Base-by-base conservation (phyloP, 2,329 filamentous ascomycete species). In the Aspergillus oerlinghausenensis region DNA sequence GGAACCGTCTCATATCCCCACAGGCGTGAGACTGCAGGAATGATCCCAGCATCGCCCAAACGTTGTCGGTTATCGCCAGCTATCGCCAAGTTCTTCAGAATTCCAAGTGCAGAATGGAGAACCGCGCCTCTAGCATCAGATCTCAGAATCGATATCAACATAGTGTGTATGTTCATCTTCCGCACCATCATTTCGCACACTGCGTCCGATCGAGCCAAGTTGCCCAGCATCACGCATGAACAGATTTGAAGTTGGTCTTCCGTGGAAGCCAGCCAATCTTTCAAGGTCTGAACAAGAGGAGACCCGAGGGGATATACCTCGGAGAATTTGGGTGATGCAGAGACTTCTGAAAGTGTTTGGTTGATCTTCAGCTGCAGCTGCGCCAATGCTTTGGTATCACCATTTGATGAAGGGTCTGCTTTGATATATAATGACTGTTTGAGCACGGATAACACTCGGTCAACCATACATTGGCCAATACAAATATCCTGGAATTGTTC, bases 31-130 rank as follows among this genome's bases (percentile, higher is more conserved):
- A 77, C 61, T 6, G 72, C 70, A 56, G 70, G 66, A 29, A 79
- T 68, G 19, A 74, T 69, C 14, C 72, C 75, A 21, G 73, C 72
- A 35, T 72, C 65, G 8, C 72, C 75, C 23, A 80, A 63, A 47
- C 61, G 58, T 35, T 65, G 55, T 50, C 72, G 71, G 57, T 80
- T 77, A n/a, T 74, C 66, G 42, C 70, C 67, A 21, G 76, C 70
- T 52, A 80, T 76, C 8, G 76, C 74, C 9, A 80, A 66, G 55
- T 80, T 80, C 56, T 79, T 80, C 43, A 80, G 63, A 49, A 80
- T 77, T 6, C 77, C 76, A 10, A 79, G 70, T 0, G 71, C 72
- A 21, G 77, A 70, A 57, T 79, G 76, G 4, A 80, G 63, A 3
- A 78, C 74, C 4, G 69, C 69, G 4, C 74, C 73, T 43, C 69